phyloP scores from a whole-genome alignment of 345 rosid genomes.

The Citrus reticulata region DNA sequence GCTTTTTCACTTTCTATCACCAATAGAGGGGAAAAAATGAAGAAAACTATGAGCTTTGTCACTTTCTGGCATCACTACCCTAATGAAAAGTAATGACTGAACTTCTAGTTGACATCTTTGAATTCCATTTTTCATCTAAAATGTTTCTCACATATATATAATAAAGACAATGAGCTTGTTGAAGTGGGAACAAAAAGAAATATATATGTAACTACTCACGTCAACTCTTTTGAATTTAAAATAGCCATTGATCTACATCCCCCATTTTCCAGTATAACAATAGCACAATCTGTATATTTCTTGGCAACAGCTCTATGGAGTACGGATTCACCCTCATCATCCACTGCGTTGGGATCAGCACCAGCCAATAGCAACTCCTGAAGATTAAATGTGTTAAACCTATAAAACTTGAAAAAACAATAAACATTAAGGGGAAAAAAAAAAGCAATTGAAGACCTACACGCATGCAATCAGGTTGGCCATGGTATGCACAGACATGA shows the following conservation, averaged over 20 bases:
- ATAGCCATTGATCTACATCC: conserved; percentile 87
- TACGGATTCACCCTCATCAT: conserved; percentile 98
- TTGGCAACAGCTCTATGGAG: conserved; percentile 87
- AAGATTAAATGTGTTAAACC: conserved; percentile 13
- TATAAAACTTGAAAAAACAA: neutral
- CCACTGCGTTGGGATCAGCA: conserved; percentile 96
- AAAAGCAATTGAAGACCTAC: conserved; percentile 44
- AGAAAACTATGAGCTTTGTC: neutral
- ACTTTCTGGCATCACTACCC: neutral
- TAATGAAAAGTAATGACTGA: neutral
- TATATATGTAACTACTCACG: conserved; percentile 45
- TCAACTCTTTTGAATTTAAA: conserved; percentile 66
- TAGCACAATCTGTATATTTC: conserved; percentile 90
- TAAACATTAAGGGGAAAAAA: neutral
- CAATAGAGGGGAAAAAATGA: neutral
- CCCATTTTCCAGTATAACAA: conserved; percentile 84
- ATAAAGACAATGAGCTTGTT: neutral
- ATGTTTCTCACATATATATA: neutral
- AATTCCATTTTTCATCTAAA: neutral
- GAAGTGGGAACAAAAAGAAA: neutral
- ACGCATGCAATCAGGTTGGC: conserved; percentile 98
- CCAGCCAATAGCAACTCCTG: conserved; percentile 96
- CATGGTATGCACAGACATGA: conserved; percentile 98
- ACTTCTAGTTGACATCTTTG: neutral
- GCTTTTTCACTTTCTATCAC: neutral